Evolutionary conservation across 164 flowering plant species (phyloP).

Genomic region (Aristolochia fimbriata): DNA sequence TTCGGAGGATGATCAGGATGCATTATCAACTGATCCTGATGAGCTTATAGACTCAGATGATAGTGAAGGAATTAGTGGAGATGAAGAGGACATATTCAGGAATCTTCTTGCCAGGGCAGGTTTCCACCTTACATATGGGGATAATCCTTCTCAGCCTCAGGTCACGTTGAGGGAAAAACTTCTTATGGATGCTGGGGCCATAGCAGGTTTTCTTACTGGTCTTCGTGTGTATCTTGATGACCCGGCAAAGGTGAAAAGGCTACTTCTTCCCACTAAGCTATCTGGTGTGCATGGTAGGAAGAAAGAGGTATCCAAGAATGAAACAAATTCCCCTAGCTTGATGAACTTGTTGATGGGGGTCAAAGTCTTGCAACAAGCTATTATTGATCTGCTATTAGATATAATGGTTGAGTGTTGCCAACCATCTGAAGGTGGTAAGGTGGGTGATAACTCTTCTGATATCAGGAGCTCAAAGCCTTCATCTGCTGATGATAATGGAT

Average conservation of each 20-base stretch:
- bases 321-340: conserved; percentile 84
- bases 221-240: conserved; percentile 99
- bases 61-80: conserved; percentile 95
- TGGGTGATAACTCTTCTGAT: conserved; percentile 43
- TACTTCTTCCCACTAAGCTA: conserved; percentile 93
- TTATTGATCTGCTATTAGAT: conserved; percentile 87
- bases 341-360: conserved; percentile 99
- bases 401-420: conserved; percentile 99
- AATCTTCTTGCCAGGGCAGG: conserved; percentile 94
- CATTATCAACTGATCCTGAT: conserved; percentile 94
- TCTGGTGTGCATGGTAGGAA: conserved; percentile 65
- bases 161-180: conserved; percentile 92
- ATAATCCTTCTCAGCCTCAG: conserved; percentile 92
- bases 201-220: conserved; percentile 95
- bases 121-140: conserved; percentile 90
- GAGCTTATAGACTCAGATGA: conserved; percentile 96
- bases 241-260: conserved; percentile 91
- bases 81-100: conserved; percentile 94
- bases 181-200: conserved; percentile 98
- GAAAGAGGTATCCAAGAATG: conserved; percentile 41
- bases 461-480: conserved; percentile 34
- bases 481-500: conserved; percentile 32
- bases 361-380: conserved; percentile 96
- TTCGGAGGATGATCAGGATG: conserved; percentile 97
- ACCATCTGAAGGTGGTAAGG: conserved; percentile 79